Evolutionary conservation across 1,284 basidiomycete species (phyloP).

Genomic region (Papiliotrema fonsecae): DNA sequence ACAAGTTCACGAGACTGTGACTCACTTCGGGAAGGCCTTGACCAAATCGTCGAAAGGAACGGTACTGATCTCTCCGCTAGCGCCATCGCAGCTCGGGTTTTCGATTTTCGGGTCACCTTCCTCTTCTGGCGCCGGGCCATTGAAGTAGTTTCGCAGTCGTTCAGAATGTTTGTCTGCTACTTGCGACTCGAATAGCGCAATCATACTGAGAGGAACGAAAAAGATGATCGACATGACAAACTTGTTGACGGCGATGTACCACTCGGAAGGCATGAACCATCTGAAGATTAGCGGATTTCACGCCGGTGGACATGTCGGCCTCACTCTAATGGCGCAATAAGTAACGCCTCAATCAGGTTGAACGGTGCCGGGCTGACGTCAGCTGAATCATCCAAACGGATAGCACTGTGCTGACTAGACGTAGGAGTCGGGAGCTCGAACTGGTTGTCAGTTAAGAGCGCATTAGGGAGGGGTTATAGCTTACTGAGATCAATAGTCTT

Average conservation of each 20-base stretch:
- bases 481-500: slow-evolving; percentile 69
- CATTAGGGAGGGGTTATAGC: slow-evolving; percentile 3
- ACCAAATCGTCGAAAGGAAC: slow-evolving; percentile 70
- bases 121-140: slow-evolving; percentile 60
- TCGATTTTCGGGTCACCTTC: slow-evolving; percentile 63
- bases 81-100: slow-evolving; percentile 53
- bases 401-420: slow-evolving; percentile 41
- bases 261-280: slow-evolving; percentile 25
- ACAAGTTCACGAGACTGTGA: no score
- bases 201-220: slow-evolving; percentile 66
- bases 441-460: slow-evolving; percentile 7
- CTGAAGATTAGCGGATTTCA: slow-evolving; percentile 41
- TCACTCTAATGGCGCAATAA: slow-evolving; percentile 81
- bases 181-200: slow-evolving; percentile 71
- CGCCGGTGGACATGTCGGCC: slow-evolving; percentile 39
- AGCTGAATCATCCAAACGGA: slow-evolving; percentile 1
- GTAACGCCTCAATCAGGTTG: slow-evolving; percentile 76
- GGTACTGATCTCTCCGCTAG: slow-evolving; percentile 59
- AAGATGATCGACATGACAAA: slow-evolving; percentile 71
- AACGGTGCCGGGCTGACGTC: slow-evolving; percentile 51
- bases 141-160: slow-evolving; percentile 58
- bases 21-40: slow-evolving; percentile 74
- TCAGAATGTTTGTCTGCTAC: slow-evolving; percentile 50
- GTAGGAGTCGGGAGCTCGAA: slow-evolving; percentile 65
- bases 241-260: slow-evolving; percentile 61